Base-by-base conservation (phyloP, 2,329 filamentous ascomycete species). In the Monosporascus cannonballus region DNA sequence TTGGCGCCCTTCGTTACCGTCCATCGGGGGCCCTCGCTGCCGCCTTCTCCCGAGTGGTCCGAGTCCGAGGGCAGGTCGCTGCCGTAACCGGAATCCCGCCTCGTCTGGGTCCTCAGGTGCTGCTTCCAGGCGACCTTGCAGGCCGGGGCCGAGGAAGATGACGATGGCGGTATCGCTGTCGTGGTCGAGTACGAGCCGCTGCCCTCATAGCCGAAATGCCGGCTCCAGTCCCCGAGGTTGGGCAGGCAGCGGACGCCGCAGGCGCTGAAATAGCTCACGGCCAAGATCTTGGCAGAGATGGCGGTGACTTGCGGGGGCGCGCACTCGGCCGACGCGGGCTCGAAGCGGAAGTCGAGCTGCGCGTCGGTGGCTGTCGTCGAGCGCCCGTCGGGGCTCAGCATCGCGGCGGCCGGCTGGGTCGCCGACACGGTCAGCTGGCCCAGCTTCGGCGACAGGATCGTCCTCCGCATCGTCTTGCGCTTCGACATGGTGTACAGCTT, bases 1-100 rank as follows among this genome's bases (percentile, higher is more conserved):
- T 51, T 57, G 30, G 56, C 55, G 47, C 53, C 56, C 4, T 57
- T 58, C 17, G 61, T 59, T 22, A 44, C 14, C 6, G 46, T 50
- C 37, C 24, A n/a, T 47, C 51, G 27, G 44, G 46, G 38, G 17
- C 44, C 24, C 30, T 38, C 4, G 45, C 44, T 11, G 53, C n/a
- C n/a, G 39, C 39, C 14, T 22, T 50, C 27, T 7, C 34, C 39
- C n/a, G 55, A 51, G 22, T 53, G 53, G 41, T 70, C 70, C 22
- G 68, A 67, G 49, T 73, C 71, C 0, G 70, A 72, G 14, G 56
- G 51, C 49, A 67, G 64, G n/a, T 75, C 69, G 62, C 70, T 77
- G 14, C 71, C 72, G 62, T 81, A 82, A 7, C 79, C 79, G 2
- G 79, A 82, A 60, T 82, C 79, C 20, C 78, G 72, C 30, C 78